Conservation (phyloP, 148 eudicot genomes). For the Polygonum aviculare region DNA sequence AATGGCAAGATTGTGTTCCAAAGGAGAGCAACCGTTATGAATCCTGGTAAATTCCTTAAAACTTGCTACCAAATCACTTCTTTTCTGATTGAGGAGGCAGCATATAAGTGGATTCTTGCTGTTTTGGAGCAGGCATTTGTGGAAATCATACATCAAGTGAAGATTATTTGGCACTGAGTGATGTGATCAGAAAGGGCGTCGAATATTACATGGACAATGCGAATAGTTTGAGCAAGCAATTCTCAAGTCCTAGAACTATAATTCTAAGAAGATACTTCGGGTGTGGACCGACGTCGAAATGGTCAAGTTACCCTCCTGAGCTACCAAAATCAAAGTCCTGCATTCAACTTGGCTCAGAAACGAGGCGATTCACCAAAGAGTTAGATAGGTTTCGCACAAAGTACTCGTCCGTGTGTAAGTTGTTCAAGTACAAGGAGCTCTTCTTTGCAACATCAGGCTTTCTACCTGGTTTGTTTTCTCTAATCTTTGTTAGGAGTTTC, state of each 20-base stretch:
- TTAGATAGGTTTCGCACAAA: conserved; percentile 55
- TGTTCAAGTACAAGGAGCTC: conserved; percentile 63
- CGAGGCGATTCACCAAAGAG: conserved; percentile 22
- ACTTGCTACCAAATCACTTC: not conserved
- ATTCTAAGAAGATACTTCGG: conserved; percentile 31
- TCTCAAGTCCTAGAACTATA: conserved; percentile 19
- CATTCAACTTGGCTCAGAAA: conserved; percentile 20
- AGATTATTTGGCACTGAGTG: conserved; percentile 4
- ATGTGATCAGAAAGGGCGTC: conserved; percentile 13
- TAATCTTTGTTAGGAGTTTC: not conserved
- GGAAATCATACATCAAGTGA: conserved; percentile 13
- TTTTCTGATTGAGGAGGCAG: not conserved
- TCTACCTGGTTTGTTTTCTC: conserved; percentile 43
- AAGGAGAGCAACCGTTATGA: conserved; percentile 23
- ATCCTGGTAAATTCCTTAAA: conserved; percentile 19
- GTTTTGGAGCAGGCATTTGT: conserved; percentile 18
- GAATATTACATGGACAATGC: conserved; percentile 12
- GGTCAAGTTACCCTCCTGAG: conserved; percentile 22
- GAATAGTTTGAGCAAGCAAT: conserved; percentile 17
- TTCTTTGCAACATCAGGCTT: conserved; percentile 54
- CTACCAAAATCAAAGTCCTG: conserved; percentile 21
- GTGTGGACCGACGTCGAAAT: conserved; percentile 25
- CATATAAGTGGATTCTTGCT: not conserved
- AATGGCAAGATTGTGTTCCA: conserved; percentile 55
- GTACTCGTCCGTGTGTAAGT: conserved; percentile 57